Conservation (phyloP, 305 asterid genomes). For the Fraxinus floribunda region DNA sequence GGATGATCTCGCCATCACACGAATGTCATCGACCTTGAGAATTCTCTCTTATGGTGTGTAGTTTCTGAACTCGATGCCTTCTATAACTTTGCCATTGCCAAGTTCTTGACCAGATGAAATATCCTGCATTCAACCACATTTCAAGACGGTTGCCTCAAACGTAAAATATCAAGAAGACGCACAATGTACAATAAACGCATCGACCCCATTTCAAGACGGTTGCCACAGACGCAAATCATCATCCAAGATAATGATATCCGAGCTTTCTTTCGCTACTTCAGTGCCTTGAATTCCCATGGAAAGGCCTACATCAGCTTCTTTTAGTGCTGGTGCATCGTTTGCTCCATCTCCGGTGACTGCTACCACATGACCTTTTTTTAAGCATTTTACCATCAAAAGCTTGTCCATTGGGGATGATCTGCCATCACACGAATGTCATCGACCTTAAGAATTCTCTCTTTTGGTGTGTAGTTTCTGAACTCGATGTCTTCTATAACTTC, state of each 20-base stretch:
- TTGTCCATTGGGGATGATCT: slow-evolving; percentile 53
- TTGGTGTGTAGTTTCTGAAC: slow-evolving; percentile 40
- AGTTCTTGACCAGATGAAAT: slow-evolving; percentile 22
- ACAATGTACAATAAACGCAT: slow-evolving; percentile 31
- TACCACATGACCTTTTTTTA: slow-evolving; percentile 53
- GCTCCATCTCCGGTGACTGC: slow-evolving; percentile 61
- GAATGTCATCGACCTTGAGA: slow-evolving; percentile 33
- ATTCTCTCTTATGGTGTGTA: slow-evolving; percentile 35
- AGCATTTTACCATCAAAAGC: slow-evolving; percentile 43
- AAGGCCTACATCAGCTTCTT: slow-evolving; percentile 53
- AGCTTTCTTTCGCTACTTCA: slow-evolving; percentile 53
- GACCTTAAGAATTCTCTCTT: slow-evolving; percentile 34
- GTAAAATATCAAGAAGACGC: no score
- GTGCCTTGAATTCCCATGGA: slow-evolving; percentile 58
- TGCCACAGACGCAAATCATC: slow-evolving; percentile 45
- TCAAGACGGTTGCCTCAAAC: no score
- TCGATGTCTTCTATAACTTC: slow-evolving; percentile 49
- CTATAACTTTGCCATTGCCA: slow-evolving; percentile 35
- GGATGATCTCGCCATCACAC: slow-evolving; percentile 56
- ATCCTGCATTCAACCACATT: slow-evolving; percentile 51
- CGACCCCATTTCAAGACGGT: slow-evolving; percentile 50
- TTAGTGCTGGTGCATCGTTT: slow-evolving; percentile 53
- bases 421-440: slow-evolving; percentile 49
- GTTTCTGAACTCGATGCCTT: slow-evolving; percentile 49
- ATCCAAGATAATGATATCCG: slow-evolving; percentile 45